phyloP scores from a whole-genome alignment of 208 protist species.

The Borovskyia barvae region DNA sequence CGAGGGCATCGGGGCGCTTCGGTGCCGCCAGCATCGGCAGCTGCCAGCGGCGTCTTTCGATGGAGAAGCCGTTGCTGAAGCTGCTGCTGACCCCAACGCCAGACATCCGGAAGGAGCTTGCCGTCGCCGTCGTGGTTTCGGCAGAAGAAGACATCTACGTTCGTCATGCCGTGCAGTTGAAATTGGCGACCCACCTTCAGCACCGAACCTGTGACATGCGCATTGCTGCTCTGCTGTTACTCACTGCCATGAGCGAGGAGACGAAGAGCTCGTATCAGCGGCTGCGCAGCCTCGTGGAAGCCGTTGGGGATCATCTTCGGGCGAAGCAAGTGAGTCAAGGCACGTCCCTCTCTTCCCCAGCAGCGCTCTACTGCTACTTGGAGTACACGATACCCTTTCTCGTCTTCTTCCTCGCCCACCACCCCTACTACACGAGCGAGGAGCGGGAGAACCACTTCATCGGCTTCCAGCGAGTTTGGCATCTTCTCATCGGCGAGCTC shows the following conservation, averaged over 20 bases:
- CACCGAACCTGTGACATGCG: constrained; percentile 59
- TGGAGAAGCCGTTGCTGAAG: constrained; percentile 60
- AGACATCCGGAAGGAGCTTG: constrained; percentile 60
- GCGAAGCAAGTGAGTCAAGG: constrained; percentile 33
- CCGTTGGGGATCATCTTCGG: constrained; percentile 53
- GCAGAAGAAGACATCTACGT: constrained; percentile 57
- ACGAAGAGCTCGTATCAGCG: constrained; percentile 45
- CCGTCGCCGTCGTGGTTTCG: constrained; percentile 60
- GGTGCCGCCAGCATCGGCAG: constrained; percentile 12
- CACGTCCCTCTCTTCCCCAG: constrained; percentile 39
- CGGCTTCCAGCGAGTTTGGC: constrained; percentile 77
- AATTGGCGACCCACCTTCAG: constrained; percentile 36
- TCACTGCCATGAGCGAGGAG: constrained; percentile 70
- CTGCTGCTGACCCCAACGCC: constrained; percentile 42
- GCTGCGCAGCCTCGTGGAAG: constrained; percentile 41
- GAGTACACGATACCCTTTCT: constrained; percentile 84
- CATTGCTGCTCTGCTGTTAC: constrained; percentile 60
- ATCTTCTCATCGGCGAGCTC: constrained; percentile 79
- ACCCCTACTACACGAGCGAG: constrained; percentile 69
- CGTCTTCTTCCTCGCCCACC: constrained; percentile 76
- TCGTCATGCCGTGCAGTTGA: constrained; percentile 52
- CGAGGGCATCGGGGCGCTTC: background rate
- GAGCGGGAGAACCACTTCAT: constrained; percentile 38
- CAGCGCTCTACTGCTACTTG: constrained; percentile 60
- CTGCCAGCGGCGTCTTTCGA: constrained; percentile 42